Conservation (phyloP, 208 protist genomes). For the Trypanosoma cruzi region DNA sequence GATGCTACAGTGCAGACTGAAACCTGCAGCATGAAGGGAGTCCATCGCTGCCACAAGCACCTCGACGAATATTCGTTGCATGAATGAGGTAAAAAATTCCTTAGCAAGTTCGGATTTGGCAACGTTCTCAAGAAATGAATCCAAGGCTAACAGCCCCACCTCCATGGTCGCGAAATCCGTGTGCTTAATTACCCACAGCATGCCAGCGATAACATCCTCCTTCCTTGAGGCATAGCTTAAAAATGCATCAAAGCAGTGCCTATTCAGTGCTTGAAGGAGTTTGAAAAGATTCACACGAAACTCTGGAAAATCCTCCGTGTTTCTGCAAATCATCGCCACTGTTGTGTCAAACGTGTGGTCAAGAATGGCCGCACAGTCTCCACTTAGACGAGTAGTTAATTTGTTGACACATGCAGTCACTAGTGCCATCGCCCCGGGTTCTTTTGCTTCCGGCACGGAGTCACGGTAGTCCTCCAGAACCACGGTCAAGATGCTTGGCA, state of each 20-base stretch:
- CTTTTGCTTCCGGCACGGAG: slow-evolving; percentile 87
- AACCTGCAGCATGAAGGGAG: slow-evolving; percentile 81
- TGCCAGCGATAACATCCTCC: slow-evolving; percentile 93
- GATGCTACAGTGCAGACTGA: slow-evolving; percentile 71
- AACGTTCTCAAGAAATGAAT: slow-evolving; percentile 91
- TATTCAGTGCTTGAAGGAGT: slow-evolving; percentile 96
- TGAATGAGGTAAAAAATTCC: slow-evolving; percentile 75
- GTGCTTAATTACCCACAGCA: slow-evolving; percentile 99
- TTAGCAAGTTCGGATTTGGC: slow-evolving; percentile 51
- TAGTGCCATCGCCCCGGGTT: slow-evolving; percentile 95
- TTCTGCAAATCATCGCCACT: slow-evolving; percentile 97
- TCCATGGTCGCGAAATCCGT: slow-evolving; percentile 95
- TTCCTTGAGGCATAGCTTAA: slow-evolving; percentile 63
- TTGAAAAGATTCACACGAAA: slow-evolving; percentile 98
- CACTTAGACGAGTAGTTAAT: slow-evolving; percentile 69
- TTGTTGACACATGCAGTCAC: slow-evolving; percentile 92
- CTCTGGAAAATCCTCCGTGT: slow-evolving; percentile 97
- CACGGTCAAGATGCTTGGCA: slow-evolving; percentile 95
- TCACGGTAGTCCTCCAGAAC: slow-evolving; percentile 97
- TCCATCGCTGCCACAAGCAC: slow-evolving; percentile 85
- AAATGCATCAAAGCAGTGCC: slow-evolving; percentile 92
- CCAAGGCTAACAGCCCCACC: slow-evolving; percentile 92
- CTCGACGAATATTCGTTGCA: slow-evolving; percentile 81
- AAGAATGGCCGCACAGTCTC: slow-evolving; percentile 94
- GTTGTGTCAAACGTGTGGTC: slow-evolving; percentile 97